phyloP scores from a whole-genome alignment of 2,329 filamentous ascomycete species.

The Aspergillus sp. region DNA sequence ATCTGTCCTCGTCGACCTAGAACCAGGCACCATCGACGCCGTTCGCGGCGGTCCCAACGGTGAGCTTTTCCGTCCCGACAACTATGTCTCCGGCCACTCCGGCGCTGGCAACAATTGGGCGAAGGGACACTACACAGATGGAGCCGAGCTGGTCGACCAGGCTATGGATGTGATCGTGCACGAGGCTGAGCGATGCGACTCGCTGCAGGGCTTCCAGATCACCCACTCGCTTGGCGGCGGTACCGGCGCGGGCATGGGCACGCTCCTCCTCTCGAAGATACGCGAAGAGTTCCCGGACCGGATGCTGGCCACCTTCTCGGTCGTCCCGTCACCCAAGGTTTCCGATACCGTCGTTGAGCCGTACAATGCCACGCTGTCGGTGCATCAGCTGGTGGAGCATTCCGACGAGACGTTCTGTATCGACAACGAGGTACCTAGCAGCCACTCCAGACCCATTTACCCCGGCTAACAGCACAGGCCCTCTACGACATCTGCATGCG shows the following conservation, averaged over 20 bases:
- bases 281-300: slow-evolving; percentile 99
- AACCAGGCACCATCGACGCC: slow-evolving; percentile 99
- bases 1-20: slow-evolving; percentile 97
- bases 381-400: slow-evolving; percentile 99
- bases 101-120: slow-evolving; percentile 99
- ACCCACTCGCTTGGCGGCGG: slow-evolving; percentile 99
- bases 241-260: slow-evolving; percentile 99
- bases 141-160: slow-evolving; percentile 96
- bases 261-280: slow-evolving; percentile 98
- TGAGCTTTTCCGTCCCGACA: slow-evolving; percentile 98
- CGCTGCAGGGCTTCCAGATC: slow-evolving; percentile 99
- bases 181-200: slow-evolving; percentile 97
- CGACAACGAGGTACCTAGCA: slow-evolving; percentile 79
- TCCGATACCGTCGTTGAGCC: slow-evolving; percentile 99
- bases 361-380: slow-evolving; percentile 97
- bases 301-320: slow-evolving; percentile 99
- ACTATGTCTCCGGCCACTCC: slow-evolving; percentile 99
- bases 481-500: slow-evolving; percentile 99
- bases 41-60: slow-evolving; percentile 97
- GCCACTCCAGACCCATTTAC: background rate
- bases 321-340: slow-evolving; percentile 97
- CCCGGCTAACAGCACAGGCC: slow-evolving; percentile 42
- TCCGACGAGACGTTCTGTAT: slow-evolving; percentile 99
- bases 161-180: slow-evolving; percentile 97
- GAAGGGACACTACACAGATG: slow-evolving; percentile 99